Evolutionary conservation across 176 grass and related monocot species (phyloP), one percentile per base, ranked within the genome.

Genomic region (Aechmea fasciata): DNA sequence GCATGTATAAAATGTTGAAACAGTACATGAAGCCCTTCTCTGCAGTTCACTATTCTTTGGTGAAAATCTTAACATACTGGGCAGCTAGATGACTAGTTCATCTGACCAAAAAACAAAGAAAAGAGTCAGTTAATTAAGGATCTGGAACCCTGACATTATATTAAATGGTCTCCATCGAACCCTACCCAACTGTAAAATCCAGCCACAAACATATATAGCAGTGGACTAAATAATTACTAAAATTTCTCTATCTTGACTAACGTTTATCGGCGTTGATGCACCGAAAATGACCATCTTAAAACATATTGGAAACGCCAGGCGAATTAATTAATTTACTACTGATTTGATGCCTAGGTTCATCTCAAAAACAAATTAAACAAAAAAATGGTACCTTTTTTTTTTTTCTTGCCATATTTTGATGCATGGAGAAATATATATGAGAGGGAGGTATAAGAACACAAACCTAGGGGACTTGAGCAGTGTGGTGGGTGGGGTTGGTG

Each of bases 401-500:
- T 12, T 53, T 25, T 55, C 17, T 52, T 25, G 5, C 47, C 0
- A 47, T 48, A 53, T 48, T 10, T 63, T 54, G 65, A 48, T 14
- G 29, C 23, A 67, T 15, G 11, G 66, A 80, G 41, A 59, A 25
- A 19, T 75, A 65, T 41, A 19, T 75, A 65, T 41, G 22, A 48
- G 17, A 66, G 8, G 15, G 8, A 51, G 66, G 64, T 26, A 49
- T 2, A 50, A 64, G 17, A 14, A 51, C 48, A 78, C 66, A 85
- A 24, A 85, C 83, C 77, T 76, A 64, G 77, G 52, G 52, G 68
- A 73, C 26, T 76, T 80, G 72, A 59, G 22, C 5, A 74, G 68
- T 76, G 59, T 51, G 68, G 72, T 64, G 64, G 83, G 52, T 66
- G 72, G 53, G 66, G 75, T 74, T 57, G 77, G 72, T 49, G 57